A percentile compares a stretch with the other conserved stretches of the same genome.
Conservation (phyloP, 805 yeast genomes). For the Candida bentonensis region DNA sequence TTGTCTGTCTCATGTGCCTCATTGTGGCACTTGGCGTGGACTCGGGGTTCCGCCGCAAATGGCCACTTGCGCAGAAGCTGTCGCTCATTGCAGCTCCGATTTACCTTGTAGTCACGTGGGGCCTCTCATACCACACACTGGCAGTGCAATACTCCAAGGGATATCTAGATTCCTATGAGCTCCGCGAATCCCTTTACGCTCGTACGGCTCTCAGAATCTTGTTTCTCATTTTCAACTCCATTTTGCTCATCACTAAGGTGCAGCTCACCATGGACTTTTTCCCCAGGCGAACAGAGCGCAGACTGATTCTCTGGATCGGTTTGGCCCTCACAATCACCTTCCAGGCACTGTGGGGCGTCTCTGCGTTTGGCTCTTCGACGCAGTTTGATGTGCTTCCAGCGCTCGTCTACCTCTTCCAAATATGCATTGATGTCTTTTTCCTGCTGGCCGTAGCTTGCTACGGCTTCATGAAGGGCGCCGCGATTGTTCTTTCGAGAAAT, state of each 20-base stretch:
- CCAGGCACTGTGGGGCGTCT: conserved; percentile 57
- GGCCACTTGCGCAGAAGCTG: conserved; percentile 30
- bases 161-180: conserved; percentile 26
- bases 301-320: conserved; percentile 48
- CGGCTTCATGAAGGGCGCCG: conserved; percentile 35
- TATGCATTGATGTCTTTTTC: conserved; percentile 55
- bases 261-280: conserved; percentile 57
- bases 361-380: conserved; percentile 28
- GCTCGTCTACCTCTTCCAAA: conserved; percentile 57
- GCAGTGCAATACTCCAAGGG: conserved; percentile 33
- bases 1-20: conserved; percentile 44
- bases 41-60: conserved; percentile 27
- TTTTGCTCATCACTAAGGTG: conserved; percentile 55
- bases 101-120: conserved; percentile 38
- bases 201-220: conserved; percentile 36
- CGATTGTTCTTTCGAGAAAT: conserved; percentile 30
- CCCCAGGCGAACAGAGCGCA: conserved; percentile 52
- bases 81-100: conserved; percentile 41
- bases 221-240: conserved; percentile 34
- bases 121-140: conserved; percentile 32
- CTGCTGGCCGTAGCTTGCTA: conserved; percentile 49
- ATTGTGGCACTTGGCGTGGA: conserved; percentile 41
- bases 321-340: conserved; percentile 36
- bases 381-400: conserved; percentile 40
- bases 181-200: conserved; percentile 31